A percentile compares a stretch with the other conserved stretches of the same genome.
phyloP scores from a whole-genome alignment of 2,329 filamentous ascomycete genomes.

The Epichloe brachyelytri region DNA sequence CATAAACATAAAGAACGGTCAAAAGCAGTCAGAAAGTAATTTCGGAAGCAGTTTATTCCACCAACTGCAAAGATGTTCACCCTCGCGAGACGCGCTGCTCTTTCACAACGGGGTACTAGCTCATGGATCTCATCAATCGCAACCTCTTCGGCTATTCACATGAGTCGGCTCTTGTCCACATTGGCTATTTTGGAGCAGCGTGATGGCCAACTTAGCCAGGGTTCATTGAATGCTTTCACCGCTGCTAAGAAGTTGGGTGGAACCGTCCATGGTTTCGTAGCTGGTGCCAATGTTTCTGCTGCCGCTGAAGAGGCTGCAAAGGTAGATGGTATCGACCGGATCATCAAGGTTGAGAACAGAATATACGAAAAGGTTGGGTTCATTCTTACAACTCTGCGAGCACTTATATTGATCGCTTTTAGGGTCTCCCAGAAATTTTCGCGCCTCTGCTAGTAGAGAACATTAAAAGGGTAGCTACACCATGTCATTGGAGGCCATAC shows the following conservation, averaged over 20 bases:
- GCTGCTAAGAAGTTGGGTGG: slow-evolving; percentile 82
- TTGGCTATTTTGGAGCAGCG: slow-evolving; percentile 87
- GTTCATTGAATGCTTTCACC: slow-evolving; percentile 73
- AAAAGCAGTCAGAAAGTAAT: background rate
- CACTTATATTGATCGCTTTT: slow-evolving; percentile 4
- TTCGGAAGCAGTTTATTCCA: background rate
- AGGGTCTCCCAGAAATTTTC: slow-evolving; percentile 88
- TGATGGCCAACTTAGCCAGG: slow-evolving; percentile 71
- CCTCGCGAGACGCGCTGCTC: slow-evolving; percentile 16
- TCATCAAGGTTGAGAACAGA: slow-evolving; percentile 75
- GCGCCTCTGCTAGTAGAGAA: slow-evolving; percentile 91
- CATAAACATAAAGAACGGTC: slow-evolving; percentile 3
- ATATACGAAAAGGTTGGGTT: slow-evolving; percentile 77
- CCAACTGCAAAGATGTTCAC: slow-evolving; percentile 17
- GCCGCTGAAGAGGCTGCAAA: slow-evolving; percentile 78
- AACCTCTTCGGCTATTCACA: background rate
- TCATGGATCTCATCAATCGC: background rate
- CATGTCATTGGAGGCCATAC: slow-evolving; percentile 86
- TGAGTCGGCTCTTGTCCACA: slow-evolving; percentile 48
- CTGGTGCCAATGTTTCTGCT: slow-evolving; percentile 62
- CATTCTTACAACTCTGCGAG: background rate
- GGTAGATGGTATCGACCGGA: slow-evolving; percentile 80
- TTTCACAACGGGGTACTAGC: slow-evolving; percentile 2
- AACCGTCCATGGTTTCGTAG: slow-evolving; percentile 73
- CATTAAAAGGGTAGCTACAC: slow-evolving; percentile 92